Evolutionary conservation across 1,139 yeast genomes (phyloP).

Genomic region (Diutina neorugosa): DNA sequence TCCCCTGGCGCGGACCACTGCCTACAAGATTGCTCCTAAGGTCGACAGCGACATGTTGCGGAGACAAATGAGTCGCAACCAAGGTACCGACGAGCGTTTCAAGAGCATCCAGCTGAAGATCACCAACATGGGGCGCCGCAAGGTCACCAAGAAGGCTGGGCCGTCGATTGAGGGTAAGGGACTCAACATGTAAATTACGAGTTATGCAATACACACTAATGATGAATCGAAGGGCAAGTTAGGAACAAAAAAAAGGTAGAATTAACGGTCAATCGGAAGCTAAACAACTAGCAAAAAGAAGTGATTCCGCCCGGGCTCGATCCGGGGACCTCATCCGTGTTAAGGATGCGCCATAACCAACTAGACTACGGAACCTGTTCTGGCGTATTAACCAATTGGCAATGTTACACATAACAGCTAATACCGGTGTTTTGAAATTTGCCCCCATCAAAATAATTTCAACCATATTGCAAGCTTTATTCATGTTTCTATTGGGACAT

Average conservation of each 20-base stretch:
- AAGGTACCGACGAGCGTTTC: slow-evolving; percentile 59
- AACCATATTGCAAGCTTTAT: too few species aligned
- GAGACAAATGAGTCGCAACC: slow-evolving; percentile 28
- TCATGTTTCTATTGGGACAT: too few species aligned
- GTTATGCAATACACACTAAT: neutral
- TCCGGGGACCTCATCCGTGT: neutral
- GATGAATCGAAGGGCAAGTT: neutral
- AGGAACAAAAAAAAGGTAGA: too few species aligned
- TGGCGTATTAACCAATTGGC: neutral
- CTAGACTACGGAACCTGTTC: neutral
- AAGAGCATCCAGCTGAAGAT: slow-evolving; percentile 54
- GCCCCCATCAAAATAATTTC: too few species aligned
- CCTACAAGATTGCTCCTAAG: slow-evolving; percentile 83
- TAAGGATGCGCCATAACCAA: neutral
- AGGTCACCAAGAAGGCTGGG: slow-evolving; percentile 47
- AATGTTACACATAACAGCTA: neutral
- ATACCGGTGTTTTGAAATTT: too few species aligned
- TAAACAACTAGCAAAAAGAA: neutral
- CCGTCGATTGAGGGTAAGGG: slow-evolving; percentile 76
- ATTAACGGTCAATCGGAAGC: too few species aligned
- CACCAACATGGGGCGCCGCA: slow-evolving; percentile 28
- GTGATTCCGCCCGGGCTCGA: neutral
- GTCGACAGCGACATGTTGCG: slow-evolving; percentile 39
- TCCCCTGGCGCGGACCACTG: slow-evolving; percentile 79
- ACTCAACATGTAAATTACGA: slow-evolving; percentile 24